A percentile compares a stretch with the other conserved stretches of the same genome.
Evolutionary conservation across 176 grass and related monocot species (phyloP).

Genomic region (Alloteropsis semialata): DNA sequence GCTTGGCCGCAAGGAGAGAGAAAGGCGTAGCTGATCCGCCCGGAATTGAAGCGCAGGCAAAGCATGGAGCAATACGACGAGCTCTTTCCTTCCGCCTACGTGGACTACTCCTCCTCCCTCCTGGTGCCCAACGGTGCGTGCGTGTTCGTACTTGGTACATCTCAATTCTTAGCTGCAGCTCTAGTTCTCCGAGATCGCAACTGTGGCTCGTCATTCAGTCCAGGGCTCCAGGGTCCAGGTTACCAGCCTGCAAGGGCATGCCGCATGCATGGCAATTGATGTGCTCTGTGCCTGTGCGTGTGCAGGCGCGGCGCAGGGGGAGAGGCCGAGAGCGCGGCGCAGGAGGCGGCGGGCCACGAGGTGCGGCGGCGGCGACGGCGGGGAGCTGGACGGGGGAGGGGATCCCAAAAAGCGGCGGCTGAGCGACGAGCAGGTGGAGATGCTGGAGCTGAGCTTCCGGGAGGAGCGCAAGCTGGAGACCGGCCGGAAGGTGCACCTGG

Average conservation of each 20-base stretch:
- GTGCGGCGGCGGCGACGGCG: constrained; percentile 18
- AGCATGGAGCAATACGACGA: constrained; percentile 44
- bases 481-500: constrained; percentile 80
- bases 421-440: constrained; percentile 77
- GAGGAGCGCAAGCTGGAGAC: constrained; percentile 93
- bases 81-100: constrained; percentile 33
- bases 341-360: constrained; percentile 34
- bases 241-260: background rate
- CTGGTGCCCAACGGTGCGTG: constrained; percentile 25
- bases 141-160: background rate
- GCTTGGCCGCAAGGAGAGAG: background rate
- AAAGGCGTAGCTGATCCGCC: constrained; percentile 1
- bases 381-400: constrained; percentile 23
- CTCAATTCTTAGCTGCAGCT: background rate
- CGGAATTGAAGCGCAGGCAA: background rate
- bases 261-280: background rate
- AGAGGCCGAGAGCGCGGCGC: constrained; percentile 42
- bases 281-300: background rate
- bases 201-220: background rate
- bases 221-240: too few relatives aligned
- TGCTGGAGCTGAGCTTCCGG: constrained; percentile 81
- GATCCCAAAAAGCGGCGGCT: constrained; percentile 78
- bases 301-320: constrained; percentile 15
- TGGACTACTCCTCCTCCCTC: constrained; percentile 31
- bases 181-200: background rate